Evolutionary conservation across 441 rosid species (phyloP), one percentile per base, ranked within the genome.

Genomic region (Croton laevigatus): DNA sequence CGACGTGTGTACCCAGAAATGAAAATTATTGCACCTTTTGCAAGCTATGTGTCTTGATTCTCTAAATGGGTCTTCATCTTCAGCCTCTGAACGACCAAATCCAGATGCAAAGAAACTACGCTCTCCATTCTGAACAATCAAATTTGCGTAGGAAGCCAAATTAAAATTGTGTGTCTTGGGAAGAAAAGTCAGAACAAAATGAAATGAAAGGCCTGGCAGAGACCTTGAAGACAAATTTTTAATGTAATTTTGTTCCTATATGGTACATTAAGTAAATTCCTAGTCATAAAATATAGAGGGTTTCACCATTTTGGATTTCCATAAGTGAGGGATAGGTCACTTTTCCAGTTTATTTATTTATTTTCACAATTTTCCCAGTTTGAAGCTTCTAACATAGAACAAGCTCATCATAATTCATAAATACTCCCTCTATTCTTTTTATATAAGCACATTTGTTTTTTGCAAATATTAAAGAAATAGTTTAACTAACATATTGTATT

Each of bases 31-130:
- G 69, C 98, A 95, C 69, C 76, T 89, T 85, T 95, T 91, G 86
- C 98, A 95, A 40, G 95, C 86, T 73, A 95, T 93, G 76, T 82
- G 81, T 84, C 89, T 85, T 71, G 91, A 85, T 66, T 95, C 97
- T 82, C 91, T 88, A 68, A 81, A 72, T 27, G 83, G 87, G 60
- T 87, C 98, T 62, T 87, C 89, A 51, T 78, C 74, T 44, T 87
- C 88, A 38, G 78, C 85, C 74, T 87, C 97, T 57, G 97, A 63
- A 68, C 54, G 85, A 65, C 88, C 74, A 80, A 81, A 88, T 58
- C 89, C 87, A 71, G 96, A 85, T 58, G 83, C 73, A 83, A 89
- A 85, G 75, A 87, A 81, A 70, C 91, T 79, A 65, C 54, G 91
- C 46, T 84, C 78, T 22, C 90, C 85, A 81, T 86, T 82, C 85